Conservation (phyloP, 2,329 filamentous ascomycete species). For the Verticillium tricorpus region DNA sequence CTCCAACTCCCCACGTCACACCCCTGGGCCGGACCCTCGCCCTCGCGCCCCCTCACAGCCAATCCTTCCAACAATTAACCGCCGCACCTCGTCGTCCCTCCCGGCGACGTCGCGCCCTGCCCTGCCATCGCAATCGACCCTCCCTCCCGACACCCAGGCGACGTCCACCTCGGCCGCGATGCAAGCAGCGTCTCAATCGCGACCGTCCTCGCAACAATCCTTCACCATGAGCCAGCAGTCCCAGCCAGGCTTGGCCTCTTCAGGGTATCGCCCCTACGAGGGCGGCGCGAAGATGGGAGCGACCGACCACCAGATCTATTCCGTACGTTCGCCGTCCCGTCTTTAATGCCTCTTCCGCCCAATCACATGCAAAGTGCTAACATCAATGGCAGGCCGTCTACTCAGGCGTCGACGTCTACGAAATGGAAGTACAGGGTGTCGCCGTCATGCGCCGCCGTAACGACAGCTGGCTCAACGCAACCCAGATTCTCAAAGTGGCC, state of each 20-base stretch:
- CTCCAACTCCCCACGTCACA: neutral
- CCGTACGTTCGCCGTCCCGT: slow-evolving; percentile 35
- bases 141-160: neutral
- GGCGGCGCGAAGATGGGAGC: slow-evolving; percentile 28
- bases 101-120: neutral
- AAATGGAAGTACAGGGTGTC: slow-evolving; percentile 93
- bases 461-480: slow-evolving; percentile 96
- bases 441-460: slow-evolving; percentile 94
- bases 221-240: slow-evolving; percentile 54
- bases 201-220: slow-evolving; percentile 49
- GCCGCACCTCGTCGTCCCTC: neutral
- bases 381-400: slow-evolving; percentile 68
- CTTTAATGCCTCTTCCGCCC: neutral
- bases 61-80: neutral
- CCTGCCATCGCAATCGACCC: neutral
- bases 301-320: slow-evolving; percentile 53
- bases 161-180: neutral
- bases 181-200: slow-evolving; percentile 20
- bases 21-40: neutral
- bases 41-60: neutral
- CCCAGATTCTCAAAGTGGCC: slow-evolving; percentile 95
- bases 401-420: slow-evolving; percentile 93
- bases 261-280: slow-evolving; percentile 33
- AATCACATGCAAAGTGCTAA: slow-evolving; percentile 8
- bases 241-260: slow-evolving; percentile 31